Evolutionary conservation across 2,329 filamentous ascomycete genomes (phyloP).

Genomic region (Delphinella strobiligena): DNA sequence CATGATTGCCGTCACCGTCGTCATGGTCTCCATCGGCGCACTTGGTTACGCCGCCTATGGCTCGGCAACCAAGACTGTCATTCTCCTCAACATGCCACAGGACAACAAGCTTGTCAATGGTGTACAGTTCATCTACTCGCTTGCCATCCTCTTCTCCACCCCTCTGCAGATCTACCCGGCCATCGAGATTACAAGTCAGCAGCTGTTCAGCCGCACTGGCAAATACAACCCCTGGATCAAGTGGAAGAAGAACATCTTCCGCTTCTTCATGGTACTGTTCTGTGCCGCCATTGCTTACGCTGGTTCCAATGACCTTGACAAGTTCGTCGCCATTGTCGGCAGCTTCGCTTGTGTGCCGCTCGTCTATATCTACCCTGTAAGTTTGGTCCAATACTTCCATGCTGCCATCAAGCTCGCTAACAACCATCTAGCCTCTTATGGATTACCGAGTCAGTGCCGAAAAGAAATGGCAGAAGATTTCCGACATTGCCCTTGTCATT

Average conservation of each 20-base stretch:
- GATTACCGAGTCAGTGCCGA: slow-evolving; percentile 73
- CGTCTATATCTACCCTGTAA: slow-evolving; percentile 94
- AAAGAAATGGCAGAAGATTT: slow-evolving; percentile 51
- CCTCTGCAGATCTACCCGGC: slow-evolving; percentile 95
- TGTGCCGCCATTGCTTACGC: slow-evolving; percentile 85
- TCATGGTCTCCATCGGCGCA: slow-evolving; percentile 86
- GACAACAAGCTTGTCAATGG: slow-evolving; percentile 90
- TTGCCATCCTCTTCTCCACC: slow-evolving; percentile 91
- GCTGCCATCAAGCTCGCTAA: too few species aligned
- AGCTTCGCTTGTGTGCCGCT: slow-evolving; percentile 96
- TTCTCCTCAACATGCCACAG: slow-evolving; percentile 90
- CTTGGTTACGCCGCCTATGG: slow-evolving; percentile 94
- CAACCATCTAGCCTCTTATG: slow-evolving; percentile 60
- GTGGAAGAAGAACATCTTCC: slow-evolving; percentile 98
- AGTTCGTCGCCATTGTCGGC: slow-evolving; percentile 91
- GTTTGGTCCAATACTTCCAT: slow-evolving; percentile 25
- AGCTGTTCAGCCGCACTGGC: slow-evolving; percentile 82
- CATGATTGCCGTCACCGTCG: slow-evolving; percentile 87
- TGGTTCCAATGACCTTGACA: slow-evolving; percentile 86
- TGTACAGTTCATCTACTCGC: slow-evolving; percentile 93
- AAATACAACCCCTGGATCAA: slow-evolving; percentile 99
- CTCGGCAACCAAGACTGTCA: slow-evolving; percentile 88
- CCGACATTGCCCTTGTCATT: slow-evolving; percentile 65
- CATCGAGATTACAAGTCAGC: slow-evolving; percentile 91
- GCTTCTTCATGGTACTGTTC: slow-evolving; percentile 80